These are phyloP conservation scores for Pseudevernia furfuracea DNA, from an alignment of 495 filamentous ascomycete species.

Conservation along the genomic window DNA sequence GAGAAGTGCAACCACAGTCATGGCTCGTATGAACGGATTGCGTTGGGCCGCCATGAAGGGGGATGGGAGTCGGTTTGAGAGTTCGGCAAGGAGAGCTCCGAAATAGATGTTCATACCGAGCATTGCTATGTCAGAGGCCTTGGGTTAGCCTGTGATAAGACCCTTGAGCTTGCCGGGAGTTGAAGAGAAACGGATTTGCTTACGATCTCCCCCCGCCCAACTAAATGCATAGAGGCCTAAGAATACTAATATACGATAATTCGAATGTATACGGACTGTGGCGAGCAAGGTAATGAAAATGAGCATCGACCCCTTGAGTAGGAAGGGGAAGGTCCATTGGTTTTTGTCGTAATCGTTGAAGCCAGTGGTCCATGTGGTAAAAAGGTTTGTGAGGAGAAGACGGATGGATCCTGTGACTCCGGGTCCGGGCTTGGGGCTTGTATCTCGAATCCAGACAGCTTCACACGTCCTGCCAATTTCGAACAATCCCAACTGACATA, in stretches of 20 bases:
- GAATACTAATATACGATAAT: constrained; percentile 15
- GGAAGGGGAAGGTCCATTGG: constrained; percentile 57
- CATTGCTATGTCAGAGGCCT: constrained; percentile 5
- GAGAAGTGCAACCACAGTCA: constrained; percentile 37
- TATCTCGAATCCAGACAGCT: constrained; percentile 52
- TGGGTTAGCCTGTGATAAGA: constrained; percentile 2
- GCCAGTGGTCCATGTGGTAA: constrained; percentile 50
- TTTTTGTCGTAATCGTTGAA: constrained; percentile 56
- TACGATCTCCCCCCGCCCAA: constrained; percentile 19
- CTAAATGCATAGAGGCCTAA: constrained; percentile 18
- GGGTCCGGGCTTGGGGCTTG: constrained; percentile 38
- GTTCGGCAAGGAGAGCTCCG: constrained; percentile 56
- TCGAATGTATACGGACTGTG: constrained; percentile 43
- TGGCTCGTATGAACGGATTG: constrained; percentile 23
- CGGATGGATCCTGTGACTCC: constrained; percentile 22
- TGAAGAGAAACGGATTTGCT: neutral
- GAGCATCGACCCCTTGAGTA: constrained; percentile 54
- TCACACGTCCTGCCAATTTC: constrained; percentile 48
- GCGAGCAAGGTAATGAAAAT: constrained; percentile 51
- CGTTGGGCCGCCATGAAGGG: neutral
- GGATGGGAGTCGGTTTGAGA: constrained; percentile 38
- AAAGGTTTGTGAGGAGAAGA: constrained; percentile 43
- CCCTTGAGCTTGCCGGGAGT: neutral
- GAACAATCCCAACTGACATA: constrained; percentile 51
- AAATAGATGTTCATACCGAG: constrained; percentile 20